Conservation (phyloP, 306 rosid species). For the Alnus rubra region DNA sequence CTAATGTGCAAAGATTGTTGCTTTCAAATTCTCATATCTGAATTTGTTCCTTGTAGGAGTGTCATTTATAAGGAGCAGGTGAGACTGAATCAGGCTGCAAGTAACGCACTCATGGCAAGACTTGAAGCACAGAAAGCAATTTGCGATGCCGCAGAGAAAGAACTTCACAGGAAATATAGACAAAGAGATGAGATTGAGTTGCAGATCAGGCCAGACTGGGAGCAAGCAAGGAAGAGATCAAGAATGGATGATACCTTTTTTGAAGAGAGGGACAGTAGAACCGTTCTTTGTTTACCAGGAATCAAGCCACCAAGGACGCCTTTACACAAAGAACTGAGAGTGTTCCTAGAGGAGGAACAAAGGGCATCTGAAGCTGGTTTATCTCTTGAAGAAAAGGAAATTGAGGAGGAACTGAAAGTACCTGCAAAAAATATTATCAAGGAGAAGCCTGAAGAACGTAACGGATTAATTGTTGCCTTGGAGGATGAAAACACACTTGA, state of each 20-base stretch:
- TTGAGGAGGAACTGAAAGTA: conserved; percentile 36
- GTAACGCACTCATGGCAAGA: conserved; percentile 87
- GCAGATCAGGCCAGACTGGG: conserved; percentile 72
- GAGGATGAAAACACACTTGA: conserved; percentile 53
- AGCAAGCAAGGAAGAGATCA: conserved; percentile 83
- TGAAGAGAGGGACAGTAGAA: conserved; percentile 51
- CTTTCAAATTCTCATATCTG: background rate
- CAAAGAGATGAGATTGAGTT: conserved; percentile 77
- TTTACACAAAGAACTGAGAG: conserved; percentile 82
- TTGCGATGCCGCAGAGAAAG: conserved; percentile 81
- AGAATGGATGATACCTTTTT: conserved; percentile 58
- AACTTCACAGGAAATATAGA: conserved; percentile 74
- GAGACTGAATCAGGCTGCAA: conserved; percentile 91
- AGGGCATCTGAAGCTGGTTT: conserved; percentile 56
- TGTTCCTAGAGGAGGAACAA: conserved; percentile 87
- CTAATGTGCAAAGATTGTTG: background rate
- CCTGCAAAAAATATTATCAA: conserved; percentile 24
- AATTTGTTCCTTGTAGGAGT: conserved; percentile 57
- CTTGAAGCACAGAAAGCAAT: conserved; percentile 88
- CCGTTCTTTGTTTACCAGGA: conserved; percentile 53
- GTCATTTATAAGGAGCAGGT: conserved; percentile 92
- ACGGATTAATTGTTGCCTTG: conserved; percentile 40
- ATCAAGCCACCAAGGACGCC: conserved; percentile 64
- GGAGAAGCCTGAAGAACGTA: conserved; percentile 44
- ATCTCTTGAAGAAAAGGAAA: conserved; percentile 45